Evolutionary conservation across 163 green algal genomes (phyloP).

Genomic region (Botryococcus braunii): DNA sequence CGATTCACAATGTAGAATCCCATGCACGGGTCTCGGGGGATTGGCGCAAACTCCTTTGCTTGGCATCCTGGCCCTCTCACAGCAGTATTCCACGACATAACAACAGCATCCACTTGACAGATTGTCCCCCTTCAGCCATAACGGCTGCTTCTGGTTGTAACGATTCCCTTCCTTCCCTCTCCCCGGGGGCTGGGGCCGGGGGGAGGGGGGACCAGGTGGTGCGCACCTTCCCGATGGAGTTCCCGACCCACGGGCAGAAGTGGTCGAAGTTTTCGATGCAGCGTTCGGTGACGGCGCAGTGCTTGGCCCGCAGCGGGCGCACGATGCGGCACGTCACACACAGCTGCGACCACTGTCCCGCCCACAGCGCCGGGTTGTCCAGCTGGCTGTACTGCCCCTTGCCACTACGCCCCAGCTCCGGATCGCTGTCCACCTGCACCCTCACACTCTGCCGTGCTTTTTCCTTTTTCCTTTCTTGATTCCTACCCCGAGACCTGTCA

Average conservation of each 20-base stretch:
- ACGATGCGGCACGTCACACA: conserved; percentile 76
- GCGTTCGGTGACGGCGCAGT: conserved; percentile 75
- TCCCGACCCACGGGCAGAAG: conserved; percentile 66
- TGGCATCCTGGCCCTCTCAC: too few species aligned
- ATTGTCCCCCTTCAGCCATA: too few species aligned
- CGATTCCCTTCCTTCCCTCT: too few species aligned
- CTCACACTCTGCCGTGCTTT: conserved; percentile 1
- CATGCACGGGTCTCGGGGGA: too few species aligned
- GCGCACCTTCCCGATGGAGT: conserved; percentile 78
- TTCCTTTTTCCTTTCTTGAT: conserved; percentile 6
- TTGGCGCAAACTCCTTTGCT: too few species aligned
- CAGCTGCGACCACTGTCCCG: conserved; percentile 84
- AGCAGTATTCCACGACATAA: too few species aligned
- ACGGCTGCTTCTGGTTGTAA: too few species aligned
- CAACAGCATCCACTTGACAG: too few species aligned
- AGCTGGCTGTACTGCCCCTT: conserved; percentile 25
- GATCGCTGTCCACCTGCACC: not conserved
- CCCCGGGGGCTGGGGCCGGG: too few species aligned
- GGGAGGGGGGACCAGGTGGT: too few species aligned
- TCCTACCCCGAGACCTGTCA: conserved; percentile 5
- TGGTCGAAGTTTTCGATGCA: conserved; percentile 72
- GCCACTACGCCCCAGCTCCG: not conserved
- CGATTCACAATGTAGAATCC: too few species aligned
- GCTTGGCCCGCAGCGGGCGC: conserved; percentile 83
- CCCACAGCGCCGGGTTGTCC: conserved; percentile 73